Evolutionary conservation across 805 yeast genomes (phyloP), one percentile per base, ranked within the genome.

Genomic region (Metschnikowia corniflorae): DNA sequence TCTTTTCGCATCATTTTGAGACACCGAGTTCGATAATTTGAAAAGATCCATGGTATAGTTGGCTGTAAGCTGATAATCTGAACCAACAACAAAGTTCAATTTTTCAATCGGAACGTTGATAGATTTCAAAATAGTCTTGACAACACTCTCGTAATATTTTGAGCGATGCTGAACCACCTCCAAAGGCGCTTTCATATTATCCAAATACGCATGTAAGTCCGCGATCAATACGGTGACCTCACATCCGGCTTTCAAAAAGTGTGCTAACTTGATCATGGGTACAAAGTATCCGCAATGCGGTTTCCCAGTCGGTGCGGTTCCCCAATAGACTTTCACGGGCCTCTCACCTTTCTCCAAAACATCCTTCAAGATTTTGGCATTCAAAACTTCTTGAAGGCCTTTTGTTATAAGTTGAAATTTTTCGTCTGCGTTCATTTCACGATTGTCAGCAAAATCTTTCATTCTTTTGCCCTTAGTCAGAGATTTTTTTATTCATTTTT

Each of bases 261-360:
- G 89, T 2, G 97, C 97, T 51, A 93, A 66, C 63, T 93, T 91
- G 44, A 94, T 83, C 97, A 93, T 91, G 35, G 97, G 93, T 25
- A 93, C 98, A 57, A 93, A 87, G 74, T 93, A 93, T 35, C 97
- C 99, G 70, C 97, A 89, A 67, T 93, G 99, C 29, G 97, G 96
- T 65, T 78, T 86, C 35, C 99, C 99, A 4, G 99, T 93, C 43
- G 99, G 97, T 6, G 99, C 99, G 15, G 97, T 89, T 50, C 99
- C 99, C 97, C 97, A 93, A 78, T 93, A 93, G 55, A 93, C 66
- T 55, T 79, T 84, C 49, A 94, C 63, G 10, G 93, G 86, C 53
- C 95, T 79, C 53, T 86, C 78, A 55, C 86, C 83, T 37, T 75
- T 81, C 57, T 85, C 93, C 43, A 89, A 69, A 22, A 87, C 78